These are phyloP conservation scores for Globisporangium echinulatum DNA, from an alignment of 352 stramenopile species.

Conservation along the genomic window DNA sequence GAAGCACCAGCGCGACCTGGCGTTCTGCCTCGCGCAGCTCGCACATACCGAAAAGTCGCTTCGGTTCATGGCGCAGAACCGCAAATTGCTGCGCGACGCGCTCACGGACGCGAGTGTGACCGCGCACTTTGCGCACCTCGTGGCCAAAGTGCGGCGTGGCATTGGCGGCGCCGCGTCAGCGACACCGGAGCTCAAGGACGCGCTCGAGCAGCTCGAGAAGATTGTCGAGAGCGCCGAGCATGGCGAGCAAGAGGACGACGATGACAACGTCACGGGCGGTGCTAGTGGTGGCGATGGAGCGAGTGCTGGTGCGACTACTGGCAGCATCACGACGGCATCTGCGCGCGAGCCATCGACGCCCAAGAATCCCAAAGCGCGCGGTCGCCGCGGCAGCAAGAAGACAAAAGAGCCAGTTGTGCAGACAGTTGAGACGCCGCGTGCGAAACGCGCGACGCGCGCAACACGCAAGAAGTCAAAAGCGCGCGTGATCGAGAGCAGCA, in stretches of 20 bases:
- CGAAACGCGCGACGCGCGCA: constrained; percentile 10
- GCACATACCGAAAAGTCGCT: constrained; percentile 93
- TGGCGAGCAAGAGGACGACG: constrained; percentile 40
- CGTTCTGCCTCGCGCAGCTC: constrained; percentile 93
- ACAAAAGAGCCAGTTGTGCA: constrained; percentile 26
- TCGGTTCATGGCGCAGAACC: constrained; percentile 88
- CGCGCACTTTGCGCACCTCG: constrained; percentile 84
- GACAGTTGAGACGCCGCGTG: constrained; percentile 21
- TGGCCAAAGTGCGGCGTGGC: constrained; percentile 49
- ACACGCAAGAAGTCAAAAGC: constrained; percentile 10
- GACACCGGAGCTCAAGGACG: constrained; percentile 67
- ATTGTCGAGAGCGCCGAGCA: constrained; percentile 45
- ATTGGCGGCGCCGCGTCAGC: constrained; percentile 21
- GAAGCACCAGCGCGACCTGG: constrained; percentile 81
- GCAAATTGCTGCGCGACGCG: constrained; percentile 88
- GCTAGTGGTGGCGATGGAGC: neutral
- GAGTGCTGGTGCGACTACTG: neutral
- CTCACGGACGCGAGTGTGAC: constrained; percentile 90
- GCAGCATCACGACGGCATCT: neutral
- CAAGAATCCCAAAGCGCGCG: constrained; percentile 20
- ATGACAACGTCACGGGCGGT: constrained; percentile 1
- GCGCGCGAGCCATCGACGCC: constrained; percentile 23
- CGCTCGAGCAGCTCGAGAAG: constrained; percentile 63
- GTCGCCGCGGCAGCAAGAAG: constrained; percentile 23
- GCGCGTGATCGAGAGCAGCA: constrained; percentile 11